Conservation (phyloP, 371 early-diverging fungal species). For the Apophysomyces ossiformis region DNA sequence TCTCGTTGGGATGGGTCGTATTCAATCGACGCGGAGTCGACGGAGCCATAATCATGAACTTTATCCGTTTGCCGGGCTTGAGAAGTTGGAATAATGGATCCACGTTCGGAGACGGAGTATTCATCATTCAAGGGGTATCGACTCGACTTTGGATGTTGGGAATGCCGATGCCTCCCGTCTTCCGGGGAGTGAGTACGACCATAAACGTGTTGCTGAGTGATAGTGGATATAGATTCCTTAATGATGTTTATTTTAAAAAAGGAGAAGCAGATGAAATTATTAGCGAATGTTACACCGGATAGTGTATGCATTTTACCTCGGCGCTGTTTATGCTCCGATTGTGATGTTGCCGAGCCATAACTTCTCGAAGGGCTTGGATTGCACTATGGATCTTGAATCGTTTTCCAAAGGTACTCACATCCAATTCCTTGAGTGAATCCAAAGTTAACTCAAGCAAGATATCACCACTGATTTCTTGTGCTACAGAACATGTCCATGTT, state of each 20-base stretch:
- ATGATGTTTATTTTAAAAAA: background rate
- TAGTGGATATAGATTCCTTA: constrained; percentile 17
- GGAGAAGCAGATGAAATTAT: background rate
- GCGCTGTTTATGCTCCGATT: constrained; percentile 8
- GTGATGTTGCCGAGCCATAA: constrained; percentile 17
- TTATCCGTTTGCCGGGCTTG: constrained; percentile 2
- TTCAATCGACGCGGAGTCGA: constrained; percentile 8
- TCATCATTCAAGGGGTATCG: constrained; percentile 9
- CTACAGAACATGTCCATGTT: constrained; percentile 24
- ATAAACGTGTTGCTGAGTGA: constrained; percentile 16
- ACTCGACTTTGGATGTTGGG: constrained; percentile 1
- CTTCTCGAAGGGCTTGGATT: constrained; percentile 51
- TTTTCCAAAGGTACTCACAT: constrained; percentile 64
- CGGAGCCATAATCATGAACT: constrained; percentile 10
- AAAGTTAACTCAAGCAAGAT: constrained; percentile 59
- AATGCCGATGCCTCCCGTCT: constrained; percentile 9
- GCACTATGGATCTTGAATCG: constrained; percentile 67
- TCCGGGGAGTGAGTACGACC: constrained; percentile 9
- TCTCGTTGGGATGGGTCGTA: background rate
- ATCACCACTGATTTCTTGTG: constrained; percentile 67
- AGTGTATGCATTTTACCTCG: constrained; percentile 6
- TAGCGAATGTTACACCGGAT: constrained; percentile 8
- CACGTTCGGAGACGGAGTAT: constrained; percentile 5
- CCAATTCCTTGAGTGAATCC: constrained; percentile 65
- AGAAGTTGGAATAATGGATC: background rate